A percentile compares a stretch with the other conserved stretches of the same genome.
phyloP scores from a whole-genome alignment of 140 eudicot genomes.

The Anethum foeniculum region DNA sequence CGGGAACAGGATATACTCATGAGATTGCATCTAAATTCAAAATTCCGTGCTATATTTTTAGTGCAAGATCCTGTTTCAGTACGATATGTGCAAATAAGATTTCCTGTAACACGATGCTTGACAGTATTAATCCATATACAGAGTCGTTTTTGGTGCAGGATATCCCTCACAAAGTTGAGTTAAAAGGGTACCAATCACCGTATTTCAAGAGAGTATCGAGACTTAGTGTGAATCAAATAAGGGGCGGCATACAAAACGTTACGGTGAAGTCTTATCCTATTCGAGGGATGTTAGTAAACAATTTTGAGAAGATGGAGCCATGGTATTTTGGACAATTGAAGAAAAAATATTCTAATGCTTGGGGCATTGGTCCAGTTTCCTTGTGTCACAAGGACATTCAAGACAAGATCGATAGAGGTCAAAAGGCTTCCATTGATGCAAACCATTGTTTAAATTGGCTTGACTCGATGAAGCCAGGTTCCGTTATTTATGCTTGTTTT shows the following conservation, averaged over 20 bases:
- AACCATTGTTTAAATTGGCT: constrained; percentile 31
- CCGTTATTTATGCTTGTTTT: constrained; percentile 34
- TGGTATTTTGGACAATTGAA: constrained; percentile 37
- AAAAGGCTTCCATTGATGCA: constrained; percentile 6
- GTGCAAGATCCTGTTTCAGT: constrained; percentile 15
- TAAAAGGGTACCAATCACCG: constrained; percentile 29
- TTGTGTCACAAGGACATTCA: constrained; percentile 11
- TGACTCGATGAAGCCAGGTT: constrained; percentile 19
- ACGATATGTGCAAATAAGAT: not conserved
- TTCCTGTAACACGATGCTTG: not conserved
- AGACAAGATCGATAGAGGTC: constrained; percentile 22
- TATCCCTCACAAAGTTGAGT: constrained; percentile 29
- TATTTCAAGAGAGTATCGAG: too few relatives aligned
- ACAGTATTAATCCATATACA: not conserved
- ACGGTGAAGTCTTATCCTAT: not conserved
- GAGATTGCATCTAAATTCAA: constrained; percentile 12
- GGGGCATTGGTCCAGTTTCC: constrained; percentile 43
- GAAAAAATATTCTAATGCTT: constrained; percentile 26
- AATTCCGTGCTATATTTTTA: constrained; percentile 13
- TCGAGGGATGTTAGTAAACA: constrained; percentile 63
- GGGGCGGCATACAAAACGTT: not conserved
- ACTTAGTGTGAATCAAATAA: not conserved
- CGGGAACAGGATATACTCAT: not conserved
- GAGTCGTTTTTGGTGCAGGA: constrained; percentile 32
- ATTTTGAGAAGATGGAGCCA: constrained; percentile 48